phyloP scores from a whole-genome alignment of 2,329 filamentous ascomycete genomes.

The Teratosphaeria epicoccoides region DNA sequence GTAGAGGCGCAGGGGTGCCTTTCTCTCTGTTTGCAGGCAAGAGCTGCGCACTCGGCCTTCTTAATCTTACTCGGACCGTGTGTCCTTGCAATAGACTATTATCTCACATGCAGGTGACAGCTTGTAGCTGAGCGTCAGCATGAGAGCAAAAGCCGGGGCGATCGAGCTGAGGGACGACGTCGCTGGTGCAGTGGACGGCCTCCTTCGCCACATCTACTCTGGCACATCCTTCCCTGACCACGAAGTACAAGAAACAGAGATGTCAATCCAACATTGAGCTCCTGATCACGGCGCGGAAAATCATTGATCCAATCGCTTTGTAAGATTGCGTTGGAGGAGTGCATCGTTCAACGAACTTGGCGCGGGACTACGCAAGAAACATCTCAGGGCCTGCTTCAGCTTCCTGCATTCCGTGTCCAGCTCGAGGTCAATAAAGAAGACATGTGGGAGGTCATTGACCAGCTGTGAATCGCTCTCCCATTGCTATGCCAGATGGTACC shows the following conservation, averaged over 20 bases:
- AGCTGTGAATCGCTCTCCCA: neutral
- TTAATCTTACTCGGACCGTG: neutral
- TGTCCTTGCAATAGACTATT: no score
- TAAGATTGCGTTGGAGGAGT: neutral
- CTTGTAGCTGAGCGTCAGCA: neutral
- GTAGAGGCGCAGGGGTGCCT: neutral
- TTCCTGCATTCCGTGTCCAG: neutral
- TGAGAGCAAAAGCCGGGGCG: no score
- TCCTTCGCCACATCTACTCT: neutral
- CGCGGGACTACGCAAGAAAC: neutral
- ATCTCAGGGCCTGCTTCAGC: neutral
- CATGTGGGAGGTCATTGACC: neutral
- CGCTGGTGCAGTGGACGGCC: neutral
- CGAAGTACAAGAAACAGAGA: neutral
- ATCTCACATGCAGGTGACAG: neutral
- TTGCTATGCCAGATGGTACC: no score
- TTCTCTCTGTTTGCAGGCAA: neutral
- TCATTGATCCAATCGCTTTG: neutral
- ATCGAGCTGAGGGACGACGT: neutral
- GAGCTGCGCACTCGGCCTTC: neutral
- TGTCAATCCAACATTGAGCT: neutral
- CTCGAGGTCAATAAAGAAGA: neutral
- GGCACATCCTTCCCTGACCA: neutral
- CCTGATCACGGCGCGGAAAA: neutral
- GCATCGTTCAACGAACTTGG: neutral